Percentiles rank a stretch among this genome's conserved stretches.
These are phyloP conservation scores for Vanderwaltozyma polyspora DNA, from an alignment of 805 yeast species.

Conservation along the genomic window DNA sequence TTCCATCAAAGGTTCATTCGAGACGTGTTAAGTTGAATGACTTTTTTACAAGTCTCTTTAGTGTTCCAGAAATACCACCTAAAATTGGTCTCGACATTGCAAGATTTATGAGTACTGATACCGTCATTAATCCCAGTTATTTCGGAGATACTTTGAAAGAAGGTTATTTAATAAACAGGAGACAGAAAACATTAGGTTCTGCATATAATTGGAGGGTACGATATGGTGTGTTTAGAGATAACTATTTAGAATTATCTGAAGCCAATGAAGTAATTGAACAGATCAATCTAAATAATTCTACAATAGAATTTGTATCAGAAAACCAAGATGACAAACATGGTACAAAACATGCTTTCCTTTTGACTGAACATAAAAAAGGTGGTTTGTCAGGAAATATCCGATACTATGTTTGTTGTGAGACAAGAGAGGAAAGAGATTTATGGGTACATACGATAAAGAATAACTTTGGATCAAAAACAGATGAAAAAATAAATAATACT, in stretches of 20 bases:
- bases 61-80: constrained; percentile 47
- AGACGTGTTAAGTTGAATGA: constrained; percentile 46
- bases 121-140: constrained; percentile 49
- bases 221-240: constrained; percentile 57
- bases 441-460: constrained; percentile 38
- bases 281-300: constrained; percentile 21
- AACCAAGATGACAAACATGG: constrained; percentile 23
- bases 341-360: constrained; percentile 20
- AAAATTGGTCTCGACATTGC: constrained; percentile 44
- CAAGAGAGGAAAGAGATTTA: constrained; percentile 55
- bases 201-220: constrained; percentile 58
- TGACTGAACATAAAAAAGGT: constrained; percentile 29
- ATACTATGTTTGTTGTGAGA: constrained; percentile 67
- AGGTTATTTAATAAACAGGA: constrained; percentile 53
- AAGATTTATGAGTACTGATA: constrained; percentile 55
- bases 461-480: background rate
- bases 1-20: constrained; percentile 55
- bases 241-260: constrained; percentile 46
- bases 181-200: constrained; percentile 41
- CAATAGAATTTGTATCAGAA: constrained; percentile 26
- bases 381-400: constrained; percentile 31
- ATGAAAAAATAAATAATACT: background rate
- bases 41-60: constrained; percentile 47
- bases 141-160: constrained; percentile 44
- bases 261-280: constrained; percentile 41